These are phyloP conservation scores for Hypericum androsaemum DNA, from an alignment of 345 rosid genomes.

Conservation along the genomic window DNA sequence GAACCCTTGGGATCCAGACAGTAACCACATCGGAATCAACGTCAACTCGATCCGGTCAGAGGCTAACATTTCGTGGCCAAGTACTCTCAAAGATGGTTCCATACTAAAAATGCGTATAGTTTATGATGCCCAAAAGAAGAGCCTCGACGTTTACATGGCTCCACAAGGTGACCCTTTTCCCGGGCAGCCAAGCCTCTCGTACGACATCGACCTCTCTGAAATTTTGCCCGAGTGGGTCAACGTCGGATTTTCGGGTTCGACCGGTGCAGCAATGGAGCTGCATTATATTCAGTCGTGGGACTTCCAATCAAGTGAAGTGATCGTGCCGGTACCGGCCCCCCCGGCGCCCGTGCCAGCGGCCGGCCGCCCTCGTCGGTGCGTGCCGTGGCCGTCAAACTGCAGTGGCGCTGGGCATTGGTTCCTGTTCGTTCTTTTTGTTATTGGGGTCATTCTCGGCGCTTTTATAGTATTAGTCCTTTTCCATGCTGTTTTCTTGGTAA, in stretches of 20 bases:
- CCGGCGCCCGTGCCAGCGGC: too few relatives aligned
- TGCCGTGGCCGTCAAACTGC: too few relatives aligned
- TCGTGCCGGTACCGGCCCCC: too few relatives aligned
- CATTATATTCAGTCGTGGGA: conserved; percentile 34
- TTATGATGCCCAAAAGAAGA: conserved; percentile 36
- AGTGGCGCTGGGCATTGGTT: too few relatives aligned
- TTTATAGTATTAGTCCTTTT: too few relatives aligned
- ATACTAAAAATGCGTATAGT: conserved; percentile 40
- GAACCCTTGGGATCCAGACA: conserved; percentile 38
- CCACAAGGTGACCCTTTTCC: conserved; percentile 18
- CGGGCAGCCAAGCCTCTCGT: conserved; percentile 30
- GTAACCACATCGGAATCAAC: conserved; percentile 43
- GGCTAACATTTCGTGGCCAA: conserved; percentile 21
- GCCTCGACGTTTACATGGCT: conserved; percentile 14
- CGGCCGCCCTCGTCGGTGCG: too few relatives aligned
- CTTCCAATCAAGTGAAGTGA: conserved; percentile 21
- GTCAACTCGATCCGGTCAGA: conserved; percentile 38
- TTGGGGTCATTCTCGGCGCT: too few relatives aligned
- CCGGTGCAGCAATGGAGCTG: conserved; percentile 27
- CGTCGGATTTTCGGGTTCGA: conserved; percentile 46
- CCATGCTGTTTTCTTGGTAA: too few relatives aligned
- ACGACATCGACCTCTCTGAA: conserved; percentile 25
- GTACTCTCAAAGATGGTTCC: conserved; percentile 23
- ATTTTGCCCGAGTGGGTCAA: conserved; percentile 30
- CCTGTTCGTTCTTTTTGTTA: too few relatives aligned